Base-by-base conservation (phyloP, 2,329 filamentous ascomycete genomes). In the Fusarium sp. region DNA sequence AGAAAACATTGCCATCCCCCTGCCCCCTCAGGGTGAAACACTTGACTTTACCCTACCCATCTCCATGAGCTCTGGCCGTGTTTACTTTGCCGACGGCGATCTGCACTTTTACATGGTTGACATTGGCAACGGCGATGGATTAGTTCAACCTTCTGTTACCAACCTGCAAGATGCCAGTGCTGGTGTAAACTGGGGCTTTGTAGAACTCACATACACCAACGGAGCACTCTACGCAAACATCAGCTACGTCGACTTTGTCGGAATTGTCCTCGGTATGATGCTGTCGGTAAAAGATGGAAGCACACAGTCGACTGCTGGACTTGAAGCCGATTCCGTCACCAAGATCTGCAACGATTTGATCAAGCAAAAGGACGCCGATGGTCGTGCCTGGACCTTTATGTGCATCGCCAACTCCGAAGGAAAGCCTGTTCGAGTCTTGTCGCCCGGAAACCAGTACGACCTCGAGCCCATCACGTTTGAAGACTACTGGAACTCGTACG, bases 241-340 rank as follows among this genome's bases (percentile, higher is more conserved):
- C 57, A 84, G 81, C 50, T 86, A 84, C 60, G 85, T 87, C 34
- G 85, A 87, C 72, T 87, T 86, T 65, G 81, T 86, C 16, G 80
- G 85, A 6, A 78, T 88, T 15, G 78, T 84, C 1, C 81, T 89
- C n/a, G 84, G 85, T 41, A 85, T 89, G 82, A 72, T 71, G 0
- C 76, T 88, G 13, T 79, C 77, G 0, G 76, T 80, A 12, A 78
- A 69, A 12, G 78, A 76, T 34, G 81, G 82, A 36, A 72, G 63
- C 44, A 62, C 68, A 0, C 84, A 85, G 37, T 76, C 78, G 2
- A 82, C 84, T 13, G 73, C 78, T 7, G 85, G 85, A 2, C 80
- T 87, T 2, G 57, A 65, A 6, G 41, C 74, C 5, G 76, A 75
- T 27, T 78, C 82, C 11, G 78, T 86, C 15, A 40, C 59, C 28